Evolutionary conservation across 2,329 filamentous ascomycete species (phyloP).

Genomic region (Arthrinium phaeospermum): DNA sequence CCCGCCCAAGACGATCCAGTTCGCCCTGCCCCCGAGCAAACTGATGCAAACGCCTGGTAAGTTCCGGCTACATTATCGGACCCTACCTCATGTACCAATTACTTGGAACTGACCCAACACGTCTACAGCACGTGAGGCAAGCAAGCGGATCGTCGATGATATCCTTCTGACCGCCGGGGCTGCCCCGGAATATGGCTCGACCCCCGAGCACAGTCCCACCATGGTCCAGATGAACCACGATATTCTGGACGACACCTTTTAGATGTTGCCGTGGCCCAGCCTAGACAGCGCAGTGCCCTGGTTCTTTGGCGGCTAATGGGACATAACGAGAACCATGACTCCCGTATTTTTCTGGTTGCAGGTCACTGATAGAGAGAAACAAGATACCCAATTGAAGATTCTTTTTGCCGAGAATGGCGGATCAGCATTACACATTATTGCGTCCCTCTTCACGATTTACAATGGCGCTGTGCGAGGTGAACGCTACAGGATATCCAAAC

Average conservation of each 20-base stretch:
- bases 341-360: not conserved
- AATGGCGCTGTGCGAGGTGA: not conserved
- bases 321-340: not conserved
- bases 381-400: constrained; percentile 11
- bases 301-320: not conserved
- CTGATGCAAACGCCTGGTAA: constrained; percentile 80
- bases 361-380: not conserved
- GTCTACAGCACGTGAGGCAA: no score
- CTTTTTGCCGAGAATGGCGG: not conserved
- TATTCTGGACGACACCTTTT: constrained; percentile 68
- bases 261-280: constrained; percentile 18
- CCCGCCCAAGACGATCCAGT: constrained; percentile 92
- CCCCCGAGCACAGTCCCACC: constrained; percentile 66
- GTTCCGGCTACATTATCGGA: no score
- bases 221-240: constrained; percentile 70
- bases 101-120: no score
- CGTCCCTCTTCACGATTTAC: not conserved
- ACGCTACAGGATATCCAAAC: not conserved
- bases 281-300: not conserved
- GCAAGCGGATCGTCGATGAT: constrained; percentile 80
- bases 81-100: no score
- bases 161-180: constrained; percentile 78
- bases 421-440: not conserved
- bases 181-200: constrained; percentile 52
- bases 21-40: constrained; percentile 77